Evolutionary conservation across 2,329 filamentous ascomycete species (phyloP), one percentile per base, ranked within the genome.

Genomic region (Aspergillus versicolor): DNA sequence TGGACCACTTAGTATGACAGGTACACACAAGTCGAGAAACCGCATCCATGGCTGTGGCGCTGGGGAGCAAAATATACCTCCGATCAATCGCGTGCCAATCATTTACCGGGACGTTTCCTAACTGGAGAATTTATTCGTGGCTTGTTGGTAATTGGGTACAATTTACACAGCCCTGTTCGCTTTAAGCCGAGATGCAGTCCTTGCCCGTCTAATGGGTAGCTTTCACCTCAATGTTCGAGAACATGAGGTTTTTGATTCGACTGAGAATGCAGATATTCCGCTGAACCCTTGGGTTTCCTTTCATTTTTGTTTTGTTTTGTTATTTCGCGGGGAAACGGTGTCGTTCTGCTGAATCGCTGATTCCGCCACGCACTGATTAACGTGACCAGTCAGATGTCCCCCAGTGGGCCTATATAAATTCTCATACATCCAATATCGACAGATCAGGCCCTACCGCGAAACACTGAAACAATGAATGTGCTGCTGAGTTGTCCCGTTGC

Each of bases 381-480:
- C 34, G 32, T 41, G 52, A 55, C 52, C 37, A 55, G 52, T 55
- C 52, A 55, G 49, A 55, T 55, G 32, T 48, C 42, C 13, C 41
- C 24, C n/a, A 21, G 52, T 55, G 44, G 45, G 42, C 38, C 52
- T 17, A 42, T 32, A 41, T 48, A 44, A 34, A 47, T 41, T 34
- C 12, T 37, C 37, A 49, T 55, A 55, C 45, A 55, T 49, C 45
- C 45, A 55, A 55, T 45, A 34, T 41, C 45, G 52, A 55, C 45
- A 49, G 44, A 55, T 55, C 52, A 55, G 52, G 49, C 45, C 30
- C 45, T 42, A n/a, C 22, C 19, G 15, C 21, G 5, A 3, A 7
- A 38, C 19, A 7, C 17, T 41, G 34, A 40, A 41, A 42, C 34
- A 51, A 30, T 42, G 15, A 19, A 51, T 27, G 48, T 13, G 17